Conservation (phyloP, 768 basidiomycete species). For the Gymnopilus junonius region DNA sequence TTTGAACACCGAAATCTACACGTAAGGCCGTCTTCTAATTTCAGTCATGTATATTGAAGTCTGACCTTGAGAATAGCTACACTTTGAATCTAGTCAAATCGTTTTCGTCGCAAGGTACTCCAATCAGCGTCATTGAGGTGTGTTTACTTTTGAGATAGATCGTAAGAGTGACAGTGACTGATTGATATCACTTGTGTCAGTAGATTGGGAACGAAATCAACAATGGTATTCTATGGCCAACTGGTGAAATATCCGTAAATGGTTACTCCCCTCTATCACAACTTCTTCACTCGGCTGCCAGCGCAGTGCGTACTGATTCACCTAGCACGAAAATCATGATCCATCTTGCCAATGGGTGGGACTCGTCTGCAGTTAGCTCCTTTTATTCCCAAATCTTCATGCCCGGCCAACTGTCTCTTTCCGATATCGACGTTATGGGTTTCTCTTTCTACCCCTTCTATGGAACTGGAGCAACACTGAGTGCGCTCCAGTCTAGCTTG, state of each 20-base stretch:
- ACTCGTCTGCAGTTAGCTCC: slow-evolving; percentile 43
- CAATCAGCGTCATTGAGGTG: slow-evolving; percentile 56
- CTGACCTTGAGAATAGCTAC: slow-evolving; percentile 39
- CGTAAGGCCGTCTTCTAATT: slow-evolving; percentile 32
- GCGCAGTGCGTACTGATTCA: slow-evolving; percentile 54
- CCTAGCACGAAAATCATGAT: slow-evolving; percentile 54
- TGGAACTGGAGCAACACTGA: slow-evolving; percentile 57
- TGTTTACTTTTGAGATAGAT: not conserved
- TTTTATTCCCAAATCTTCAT: slow-evolving; percentile 60
- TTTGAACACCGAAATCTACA: slow-evolving; percentile 61
- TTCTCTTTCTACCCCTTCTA: slow-evolving; percentile 74
- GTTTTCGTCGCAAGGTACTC: slow-evolving; percentile 57
- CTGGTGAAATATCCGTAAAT: slow-evolving; percentile 54
- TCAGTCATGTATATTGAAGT: not conserved
- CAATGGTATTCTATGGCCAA: slow-evolving; percentile 65
- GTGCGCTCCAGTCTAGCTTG: slow-evolving; percentile 52
- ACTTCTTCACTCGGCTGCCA: slow-evolving; percentile 62
- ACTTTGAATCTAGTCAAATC: slow-evolving; percentile 54
- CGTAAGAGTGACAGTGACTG: not conserved
- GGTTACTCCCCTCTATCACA: slow-evolving; percentile 59
- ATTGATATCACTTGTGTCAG: not conserved
- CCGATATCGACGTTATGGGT: slow-evolving; percentile 61
- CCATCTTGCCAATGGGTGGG: slow-evolving; percentile 70
- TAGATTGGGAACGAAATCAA: slow-evolving; percentile 73
- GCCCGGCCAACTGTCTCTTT: slow-evolving; percentile 49